Base-by-base conservation (phyloP, 148 eudicot genomes). In the Silene conica region DNA sequence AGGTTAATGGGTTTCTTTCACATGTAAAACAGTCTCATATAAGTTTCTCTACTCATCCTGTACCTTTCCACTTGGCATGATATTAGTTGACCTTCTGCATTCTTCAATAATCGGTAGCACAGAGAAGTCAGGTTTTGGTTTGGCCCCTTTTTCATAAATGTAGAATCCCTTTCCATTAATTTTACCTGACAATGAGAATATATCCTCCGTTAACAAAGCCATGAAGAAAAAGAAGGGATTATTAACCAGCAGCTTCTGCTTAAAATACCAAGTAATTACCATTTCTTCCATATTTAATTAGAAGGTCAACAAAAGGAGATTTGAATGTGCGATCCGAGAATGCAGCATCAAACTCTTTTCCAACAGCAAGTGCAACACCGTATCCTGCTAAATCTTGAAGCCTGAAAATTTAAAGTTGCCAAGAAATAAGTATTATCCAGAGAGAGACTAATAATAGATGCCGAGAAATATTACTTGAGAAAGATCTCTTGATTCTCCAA, bases 41-140 rank as follows among this genome's bases (percentile, higher is more conserved):
- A 48, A 48, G 54, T 12, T 48, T 48, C 7, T 48, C 15, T 48
- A 12, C 2, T 48, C 15, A 2, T 48, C 15, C 7, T 11, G 54
- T 86, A 91, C 98, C 97, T 91, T 94, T 75, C 97, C 97, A 69
- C 88, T 86, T 31, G 96, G 97, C 96, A 94, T 85, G 41, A 89
- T 69, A 74, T 91, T 94, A 77, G 86, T 82, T 66, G 76, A 69
- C 86, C 84, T 94, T 79, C 87, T 80, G 68, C 89, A 85, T 85
- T 91, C 92, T 83, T 94, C 93, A 79, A 94, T 78, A 60, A 94
- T 83, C 18, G 97, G 88, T 63, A 89, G 81, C 60, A 94, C 91
- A 21, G 90, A 87, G 63, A 78, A 86, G 81, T 94, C 97, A 16
- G 98, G 97, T 85, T 83, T 91, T 63, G 98, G 98, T 79, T 94